Evolutionary conservation across 768 basidiomycete species (phyloP).

Genomic region (Epithele typhae): DNA sequence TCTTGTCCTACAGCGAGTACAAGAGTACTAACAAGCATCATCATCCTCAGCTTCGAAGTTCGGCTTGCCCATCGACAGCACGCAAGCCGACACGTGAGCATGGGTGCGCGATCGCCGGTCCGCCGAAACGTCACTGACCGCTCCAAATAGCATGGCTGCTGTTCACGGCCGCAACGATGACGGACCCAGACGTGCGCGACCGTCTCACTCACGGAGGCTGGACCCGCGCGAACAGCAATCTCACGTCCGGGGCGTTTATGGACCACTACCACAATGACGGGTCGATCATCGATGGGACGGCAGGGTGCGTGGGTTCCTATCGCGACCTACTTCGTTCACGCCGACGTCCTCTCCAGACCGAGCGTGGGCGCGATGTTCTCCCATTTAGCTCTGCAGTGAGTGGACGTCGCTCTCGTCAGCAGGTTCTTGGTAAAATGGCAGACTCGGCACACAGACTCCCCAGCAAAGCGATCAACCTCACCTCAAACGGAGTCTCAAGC

Average conservation of each 20-base stretch:
- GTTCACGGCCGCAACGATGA: slow-evolving; percentile 11
- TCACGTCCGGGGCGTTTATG: slow-evolving; percentile 6
- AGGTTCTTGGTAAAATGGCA: too few species aligned
- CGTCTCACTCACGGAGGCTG: slow-evolving; percentile 4
- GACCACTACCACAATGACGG: slow-evolving; percentile 1
- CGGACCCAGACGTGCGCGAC: slow-evolving; percentile 9
- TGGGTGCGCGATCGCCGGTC: background rate
- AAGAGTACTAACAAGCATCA: background rate
- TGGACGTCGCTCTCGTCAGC: background rate
- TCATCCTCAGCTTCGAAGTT: background rate
- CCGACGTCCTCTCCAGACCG: background rate
- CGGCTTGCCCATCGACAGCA: slow-evolving; percentile 7
- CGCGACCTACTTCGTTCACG: background rate
- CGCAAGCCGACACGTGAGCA: background rate
- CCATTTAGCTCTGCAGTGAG: slow-evolving; percentile 12
- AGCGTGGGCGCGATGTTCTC: slow-evolving; percentile 12
- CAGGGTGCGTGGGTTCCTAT: slow-evolving; percentile 1
- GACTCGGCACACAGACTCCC: background rate
- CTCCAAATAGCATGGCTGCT: slow-evolving; percentile 9
- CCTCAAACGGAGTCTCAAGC: too few species aligned
- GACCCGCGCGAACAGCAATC: slow-evolving; percentile 4
- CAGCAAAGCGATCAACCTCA: background rate
- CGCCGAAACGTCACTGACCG: background rate
- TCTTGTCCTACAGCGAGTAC: too few species aligned
- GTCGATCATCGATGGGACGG: background rate